A percentile compares a stretch with the other conserved stretches of the same genome.
Conservation (phyloP, 2,329 filamentous ascomycete genomes). For the Aspergillus brunneoviolaceus region DNA sequence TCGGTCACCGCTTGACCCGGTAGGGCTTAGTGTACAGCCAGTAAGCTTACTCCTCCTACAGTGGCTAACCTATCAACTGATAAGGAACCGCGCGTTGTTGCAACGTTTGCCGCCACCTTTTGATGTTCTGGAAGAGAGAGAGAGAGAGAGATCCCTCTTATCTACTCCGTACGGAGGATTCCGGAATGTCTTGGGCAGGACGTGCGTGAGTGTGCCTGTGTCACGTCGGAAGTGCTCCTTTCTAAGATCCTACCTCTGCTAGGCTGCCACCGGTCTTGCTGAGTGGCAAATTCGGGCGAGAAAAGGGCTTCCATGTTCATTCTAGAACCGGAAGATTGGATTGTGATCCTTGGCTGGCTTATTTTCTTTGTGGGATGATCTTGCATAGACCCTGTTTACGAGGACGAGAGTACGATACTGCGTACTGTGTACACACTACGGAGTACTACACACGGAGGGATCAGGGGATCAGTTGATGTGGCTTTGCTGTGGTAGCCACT, state of each 20-base stretch:
- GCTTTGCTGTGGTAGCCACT: not conserved
- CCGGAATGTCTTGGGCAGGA: not conserved
- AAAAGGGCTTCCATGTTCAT: slow-evolving; percentile 1
- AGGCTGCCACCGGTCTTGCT: not conserved
- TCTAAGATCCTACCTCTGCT: not conserved
- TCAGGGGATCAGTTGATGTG: slow-evolving; percentile 2
- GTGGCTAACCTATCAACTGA: not conserved
- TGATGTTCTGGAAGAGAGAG: not conserved
- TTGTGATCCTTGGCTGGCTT: not conserved
- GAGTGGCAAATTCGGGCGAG: slow-evolving; percentile 2
- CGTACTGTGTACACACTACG: not conserved
- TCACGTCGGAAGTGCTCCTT: not conserved
- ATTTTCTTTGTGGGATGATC: too few relatives aligned
- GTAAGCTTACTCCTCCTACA: not conserved
- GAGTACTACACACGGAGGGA: not conserved
- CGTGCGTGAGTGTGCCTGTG: not conserved
- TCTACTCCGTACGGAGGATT: not conserved
- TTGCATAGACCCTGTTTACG: too few relatives aligned
- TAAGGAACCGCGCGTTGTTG: not conserved
- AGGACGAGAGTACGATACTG: too few relatives aligned
- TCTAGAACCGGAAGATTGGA: slow-evolving; percentile 3
- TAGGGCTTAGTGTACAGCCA: too few relatives aligned
- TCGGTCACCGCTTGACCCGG: too few relatives aligned
- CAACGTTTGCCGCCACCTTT: not conserved
- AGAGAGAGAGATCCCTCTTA: too few relatives aligned